Percentiles rank a stretch among this genome's conserved stretches.
Conservation (phyloP, 2,329 filamentous ascomycete species). For the Xylaria sp. region DNA sequence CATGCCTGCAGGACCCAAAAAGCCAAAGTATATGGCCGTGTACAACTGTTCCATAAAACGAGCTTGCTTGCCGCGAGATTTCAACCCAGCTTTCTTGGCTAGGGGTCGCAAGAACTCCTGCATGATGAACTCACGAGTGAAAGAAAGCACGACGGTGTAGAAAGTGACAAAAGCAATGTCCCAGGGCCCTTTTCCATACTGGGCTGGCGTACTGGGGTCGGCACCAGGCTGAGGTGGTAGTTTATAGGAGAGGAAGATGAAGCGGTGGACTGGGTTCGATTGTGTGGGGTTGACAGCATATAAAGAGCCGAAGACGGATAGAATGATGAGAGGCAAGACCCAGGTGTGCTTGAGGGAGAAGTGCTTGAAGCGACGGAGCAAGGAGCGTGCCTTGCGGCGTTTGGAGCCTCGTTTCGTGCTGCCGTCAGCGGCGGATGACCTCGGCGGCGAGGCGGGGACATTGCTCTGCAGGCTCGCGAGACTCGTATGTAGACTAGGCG, state of each 20-base stretch:
- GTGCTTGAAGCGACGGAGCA: constrained; percentile 64
- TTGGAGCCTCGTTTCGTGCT: constrained; percentile 59
- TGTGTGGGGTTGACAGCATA: constrained; percentile 81
- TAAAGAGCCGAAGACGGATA: constrained; percentile 69
- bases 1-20: constrained; percentile 84
- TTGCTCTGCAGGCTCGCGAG: constrained; percentile 56
- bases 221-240: constrained; percentile 63
- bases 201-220: constrained; percentile 58
- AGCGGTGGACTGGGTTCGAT: constrained; percentile 80
- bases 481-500: constrained; percentile 64
- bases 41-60: constrained; percentile 98
- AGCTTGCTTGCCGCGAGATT: constrained; percentile 78
- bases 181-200: constrained; percentile 89
- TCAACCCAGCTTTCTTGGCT: constrained; percentile 75
- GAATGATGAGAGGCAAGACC: constrained; percentile 73
- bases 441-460: constrained; percentile 32
- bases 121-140: constrained; percentile 96
- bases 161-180: constrained; percentile 90
- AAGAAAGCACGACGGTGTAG: constrained; percentile 89
- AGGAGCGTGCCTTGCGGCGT: constrained; percentile 64
- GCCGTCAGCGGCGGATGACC: constrained; percentile 39
- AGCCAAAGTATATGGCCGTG: constrained; percentile 87
- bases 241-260: constrained; percentile 91
- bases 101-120: constrained; percentile 84
- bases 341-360: constrained; percentile 68